Conservation (phyloP, 1,139 yeast species). For the Geotrichum phurueaensis region DNA sequence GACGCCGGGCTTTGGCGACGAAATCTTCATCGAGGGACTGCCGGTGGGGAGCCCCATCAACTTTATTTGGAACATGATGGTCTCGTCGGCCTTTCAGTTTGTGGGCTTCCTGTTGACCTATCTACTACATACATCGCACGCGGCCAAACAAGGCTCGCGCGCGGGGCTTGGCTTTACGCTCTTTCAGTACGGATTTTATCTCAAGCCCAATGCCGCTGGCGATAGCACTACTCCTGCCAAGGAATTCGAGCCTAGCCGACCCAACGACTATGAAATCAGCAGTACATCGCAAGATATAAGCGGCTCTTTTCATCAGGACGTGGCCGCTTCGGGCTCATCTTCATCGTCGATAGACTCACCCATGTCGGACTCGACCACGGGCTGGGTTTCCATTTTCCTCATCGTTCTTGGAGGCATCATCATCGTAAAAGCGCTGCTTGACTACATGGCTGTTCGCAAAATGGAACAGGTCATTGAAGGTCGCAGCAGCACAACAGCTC, state of each 20-base stretch:
- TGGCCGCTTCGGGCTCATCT: constrained; percentile 27
- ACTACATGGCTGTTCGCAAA: constrained; percentile 68
- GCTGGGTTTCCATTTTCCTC: constrained; percentile 47
- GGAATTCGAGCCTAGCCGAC: constrained; percentile 35
- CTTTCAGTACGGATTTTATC: constrained; percentile 65
- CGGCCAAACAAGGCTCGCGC: constrained; percentile 92
- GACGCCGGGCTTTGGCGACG: constrained; percentile 76
- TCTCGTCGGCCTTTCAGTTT: constrained; percentile 84
- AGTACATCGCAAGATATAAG: constrained; percentile 32
- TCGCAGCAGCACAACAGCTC: constrained; percentile 11
- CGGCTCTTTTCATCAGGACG: constrained; percentile 26
- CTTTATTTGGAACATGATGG: constrained; percentile 83
- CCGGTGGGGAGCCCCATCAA: constrained; percentile 93
- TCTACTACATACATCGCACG: constrained; percentile 89
- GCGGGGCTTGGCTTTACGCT: constrained; percentile 88
- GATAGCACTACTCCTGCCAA: constrained; percentile 40
- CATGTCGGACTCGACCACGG: constrained; percentile 19
- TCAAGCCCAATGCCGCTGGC: constrained; percentile 51
- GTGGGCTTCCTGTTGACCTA: constrained; percentile 90
- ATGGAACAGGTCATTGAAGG: constrained; percentile 56
- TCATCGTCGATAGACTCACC: constrained; percentile 6
- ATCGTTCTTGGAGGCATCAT: constrained; percentile 66
- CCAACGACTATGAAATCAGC: constrained; percentile 36
- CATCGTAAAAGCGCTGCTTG: constrained; percentile 58
- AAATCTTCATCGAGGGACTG: constrained; percentile 87